Conservation (phyloP, 352 stramenopile genomes). For the Saprolegnia parasitica region DNA sequence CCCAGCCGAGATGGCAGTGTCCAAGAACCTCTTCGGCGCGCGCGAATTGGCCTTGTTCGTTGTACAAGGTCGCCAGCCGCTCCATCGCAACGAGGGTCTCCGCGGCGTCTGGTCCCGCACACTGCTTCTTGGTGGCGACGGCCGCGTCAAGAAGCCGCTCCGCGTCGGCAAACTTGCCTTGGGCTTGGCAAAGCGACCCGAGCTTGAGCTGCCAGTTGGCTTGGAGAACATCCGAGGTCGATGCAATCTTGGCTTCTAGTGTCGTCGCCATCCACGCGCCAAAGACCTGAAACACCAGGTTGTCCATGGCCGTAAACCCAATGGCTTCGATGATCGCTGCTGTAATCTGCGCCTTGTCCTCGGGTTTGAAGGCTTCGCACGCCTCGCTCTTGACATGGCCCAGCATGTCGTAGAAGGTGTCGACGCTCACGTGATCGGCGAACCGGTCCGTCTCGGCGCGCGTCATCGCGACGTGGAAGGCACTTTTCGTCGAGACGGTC, state of each 20-base stretch:
- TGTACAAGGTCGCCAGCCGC: neutral
- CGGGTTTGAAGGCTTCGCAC: neutral
- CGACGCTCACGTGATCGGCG: neutral
- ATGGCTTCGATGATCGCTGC: neutral
- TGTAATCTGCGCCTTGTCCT: neutral
- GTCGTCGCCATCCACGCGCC: neutral
- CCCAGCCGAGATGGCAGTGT: neutral
- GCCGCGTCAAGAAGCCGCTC: neutral
- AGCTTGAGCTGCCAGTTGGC: conserved; percentile 5
- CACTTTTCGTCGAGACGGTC: neutral
- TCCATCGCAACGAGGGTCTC: neutral
- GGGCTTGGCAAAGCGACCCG: neutral
- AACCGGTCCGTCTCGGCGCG: neutral
- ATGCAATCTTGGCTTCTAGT: neutral
- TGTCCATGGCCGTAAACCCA: neutral
- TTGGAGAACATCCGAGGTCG: neutral
- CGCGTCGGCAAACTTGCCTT: neutral
- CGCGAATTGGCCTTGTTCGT: neutral
- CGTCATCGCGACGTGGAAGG: neutral
- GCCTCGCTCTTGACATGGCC: conserved; percentile 2
- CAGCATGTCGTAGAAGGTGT: neutral
- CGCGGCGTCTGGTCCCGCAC: neutral
- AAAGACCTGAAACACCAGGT: neutral
- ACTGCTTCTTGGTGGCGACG: neutral
- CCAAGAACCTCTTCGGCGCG: neutral